A percentile compares a stretch with the other conserved stretches of the same genome.
These are phyloP conservation scores for Coniochaeta pulveracea DNA, from an alignment of 2,329 filamentous ascomycete genomes.

Conservation along the genomic window DNA sequence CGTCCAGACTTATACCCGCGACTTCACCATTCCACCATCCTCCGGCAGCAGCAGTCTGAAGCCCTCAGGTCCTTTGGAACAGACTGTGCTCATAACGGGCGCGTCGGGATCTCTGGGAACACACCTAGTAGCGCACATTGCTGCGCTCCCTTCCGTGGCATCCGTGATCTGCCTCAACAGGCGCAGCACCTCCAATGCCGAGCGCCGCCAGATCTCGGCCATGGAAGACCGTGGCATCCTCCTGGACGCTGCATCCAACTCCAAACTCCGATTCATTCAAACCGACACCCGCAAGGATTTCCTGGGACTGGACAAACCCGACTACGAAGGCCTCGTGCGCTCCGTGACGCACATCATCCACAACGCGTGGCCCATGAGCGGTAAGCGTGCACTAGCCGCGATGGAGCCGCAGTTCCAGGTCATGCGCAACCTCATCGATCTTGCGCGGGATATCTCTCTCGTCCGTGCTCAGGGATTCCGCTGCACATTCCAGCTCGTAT, in stretches of 20 bases:
- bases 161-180: conserved; percentile 34
- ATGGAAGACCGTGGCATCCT: conserved; percentile 7
- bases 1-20: conserved; percentile 7
- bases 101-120: conserved; percentile 25
- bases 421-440: conserved; percentile 33
- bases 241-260: background rate
- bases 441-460: conserved; percentile 23
- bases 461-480: conserved; percentile 11
- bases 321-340: conserved; percentile 25
- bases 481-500: conserved; percentile 27
- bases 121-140: conserved; percentile 20
- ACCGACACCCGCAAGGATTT: conserved; percentile 26
- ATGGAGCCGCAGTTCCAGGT: conserved; percentile 31
- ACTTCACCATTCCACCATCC: conserved; percentile 1
- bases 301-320: conserved; percentile 26
- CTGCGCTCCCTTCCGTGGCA: conserved; percentile 15
- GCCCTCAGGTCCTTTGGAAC: background rate
- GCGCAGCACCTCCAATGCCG: conserved; percentile 12
- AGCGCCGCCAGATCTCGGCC: conserved; percentile 21
- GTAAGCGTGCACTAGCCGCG: conserved; percentile 21
- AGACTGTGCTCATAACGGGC: conserved; percentile 24
- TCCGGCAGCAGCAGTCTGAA: no score
- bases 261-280: conserved; percentile 28
- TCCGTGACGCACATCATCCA: conserved; percentile 37
- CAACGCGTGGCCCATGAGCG: conserved; percentile 39